Base-by-base conservation (phyloP, 2,329 filamentous ascomycete genomes). In the Fusarium sp. region DNA sequence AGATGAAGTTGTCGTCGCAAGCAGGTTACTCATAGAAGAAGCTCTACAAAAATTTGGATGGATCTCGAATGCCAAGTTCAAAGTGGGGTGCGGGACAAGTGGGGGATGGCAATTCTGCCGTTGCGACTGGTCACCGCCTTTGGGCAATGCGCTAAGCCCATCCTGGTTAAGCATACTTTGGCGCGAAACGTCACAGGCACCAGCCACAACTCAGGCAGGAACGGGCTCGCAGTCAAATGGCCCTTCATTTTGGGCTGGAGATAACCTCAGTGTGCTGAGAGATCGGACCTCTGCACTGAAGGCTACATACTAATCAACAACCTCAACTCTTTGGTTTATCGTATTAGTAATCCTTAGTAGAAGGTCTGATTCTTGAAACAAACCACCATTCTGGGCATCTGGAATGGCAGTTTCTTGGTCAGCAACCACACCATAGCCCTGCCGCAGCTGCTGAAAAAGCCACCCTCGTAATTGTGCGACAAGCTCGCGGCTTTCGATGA, bases 91-190 rank as follows among this genome's bases (percentile, higher is more conserved):
- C 73, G 65, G 67, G 72, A 62, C 70, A 80, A 81, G 81, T 82
- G 81, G 82, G 81, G 80, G 78, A 63, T 58, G 13, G 71, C 74
- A 64, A 72, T 79, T 81, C 79, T 81, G 80, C 80, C 80, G 50
- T 18, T n/a, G 13, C n/a, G 9, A 22, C 13, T 11, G 4, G 20
- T 70, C 69, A 77, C 74, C 74, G 75, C 75, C 68, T 64, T 63
- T 29, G 36, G 14, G 33, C 11, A 20, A 33, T 61, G 50, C 20
- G 27, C 47, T 54, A 54, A 29, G 11, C 29, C 18, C 1, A 13
- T 31, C 27, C 4, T 20, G 27, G 47, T 54, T 54, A 31, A 54
- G 47, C 27, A 20, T 54, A 31, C 18, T 54, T 54, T 31, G 10
- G 11, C 11, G 47, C 18, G 11, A 54, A 20, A 54, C 27, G 47